Evolutionary conservation across 2,329 filamentous ascomycete species (phyloP), one percentile per base, ranked within the genome.

Genomic region (Plectosphaerella cucumerina): DNA sequence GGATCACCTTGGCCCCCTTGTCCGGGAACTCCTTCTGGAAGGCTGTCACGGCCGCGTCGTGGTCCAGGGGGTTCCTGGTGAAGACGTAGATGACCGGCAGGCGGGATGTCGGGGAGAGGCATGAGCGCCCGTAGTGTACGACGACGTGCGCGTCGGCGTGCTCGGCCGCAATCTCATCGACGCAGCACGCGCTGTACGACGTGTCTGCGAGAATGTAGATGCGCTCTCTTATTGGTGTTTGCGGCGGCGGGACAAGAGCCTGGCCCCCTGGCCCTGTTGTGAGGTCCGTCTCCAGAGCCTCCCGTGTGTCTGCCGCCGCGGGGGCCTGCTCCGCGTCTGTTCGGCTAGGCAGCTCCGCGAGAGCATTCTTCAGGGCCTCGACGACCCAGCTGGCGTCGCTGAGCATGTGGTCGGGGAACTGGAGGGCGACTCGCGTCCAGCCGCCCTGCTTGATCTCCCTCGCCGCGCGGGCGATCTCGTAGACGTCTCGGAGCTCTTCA

Each of bases 91-190:
- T 83, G 20, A 96, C 92, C 0, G 93, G 91, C 48, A 97, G 71
- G 50, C 91, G 78, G 11, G 89, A 88, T 0, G 93, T 96, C 1
- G 93, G 93, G 8, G 91, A 97, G 21, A 99, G 76, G 64, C 94
- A 99, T 0, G 93, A 87, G 48, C 94, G 80, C 3, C 94, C 94
- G 61, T 97, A 99, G 66, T 99, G 94, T 14, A 99, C 86, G 1
- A 97, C 89, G 0, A 91, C 89, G 55, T 97, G 87, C 6, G 94
- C 92, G 61, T 90, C 81, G 15, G 90, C 87, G 66, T 99, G 94
- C 67, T 99, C 92, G 3, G 94, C 94, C 0, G 94, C 94, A 39
- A 97, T 86, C 71, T 99, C 94, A 63, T 99, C 94, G 17, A 97
- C 92, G 63, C 94, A 99, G 71, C 94, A 99, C 0, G 93, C 87